Conservation (phyloP, 2,329 filamentous ascomycete genomes). For the Aureobasidium mangrovei region DNA sequence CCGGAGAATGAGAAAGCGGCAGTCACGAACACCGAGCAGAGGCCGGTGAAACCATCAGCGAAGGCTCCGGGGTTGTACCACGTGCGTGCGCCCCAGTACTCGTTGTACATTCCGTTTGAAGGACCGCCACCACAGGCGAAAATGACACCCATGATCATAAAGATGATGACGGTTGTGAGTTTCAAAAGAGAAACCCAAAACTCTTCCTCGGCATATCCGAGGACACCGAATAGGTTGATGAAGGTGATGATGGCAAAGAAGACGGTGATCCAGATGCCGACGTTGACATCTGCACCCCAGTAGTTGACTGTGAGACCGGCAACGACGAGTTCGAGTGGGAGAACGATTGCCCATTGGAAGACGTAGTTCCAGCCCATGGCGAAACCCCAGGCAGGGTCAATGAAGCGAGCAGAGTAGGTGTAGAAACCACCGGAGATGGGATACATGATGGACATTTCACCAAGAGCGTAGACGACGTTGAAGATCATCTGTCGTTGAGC, state of each 20-base stretch:
- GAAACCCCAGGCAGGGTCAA: constrained; percentile 68
- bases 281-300: constrained; percentile 55
- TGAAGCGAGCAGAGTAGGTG: constrained; percentile 81
- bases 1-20: constrained; percentile 70
- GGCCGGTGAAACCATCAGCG: constrained; percentile 73
- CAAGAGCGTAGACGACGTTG: constrained; percentile 82
- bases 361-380: constrained; percentile 53
- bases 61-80: constrained; percentile 79
- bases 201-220: constrained; percentile 82
- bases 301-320: constrained; percentile 77
- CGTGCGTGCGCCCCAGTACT: not conserved
- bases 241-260: constrained; percentile 67
- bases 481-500: constrained; percentile 59
- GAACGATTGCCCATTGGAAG: constrained; percentile 74
- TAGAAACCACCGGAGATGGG: constrained; percentile 89
- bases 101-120: too few relatives aligned
- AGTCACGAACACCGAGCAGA: constrained; percentile 68
- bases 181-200: constrained; percentile 84
- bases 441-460: constrained; percentile 83
- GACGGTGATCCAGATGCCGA: constrained; percentile 70
- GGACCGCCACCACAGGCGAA: constrained; percentile 72
- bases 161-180: constrained; percentile 74
- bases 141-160: constrained; percentile 80
- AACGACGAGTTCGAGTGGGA: constrained; percentile 80
- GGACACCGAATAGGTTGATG: constrained; percentile 85